A percentile compares a stretch with the other conserved stretches of the same genome.
These are phyloP conservation scores for Crucibulum laeve DNA, from an alignment of 768 basidiomycete species.

Conservation along the genomic window DNA sequence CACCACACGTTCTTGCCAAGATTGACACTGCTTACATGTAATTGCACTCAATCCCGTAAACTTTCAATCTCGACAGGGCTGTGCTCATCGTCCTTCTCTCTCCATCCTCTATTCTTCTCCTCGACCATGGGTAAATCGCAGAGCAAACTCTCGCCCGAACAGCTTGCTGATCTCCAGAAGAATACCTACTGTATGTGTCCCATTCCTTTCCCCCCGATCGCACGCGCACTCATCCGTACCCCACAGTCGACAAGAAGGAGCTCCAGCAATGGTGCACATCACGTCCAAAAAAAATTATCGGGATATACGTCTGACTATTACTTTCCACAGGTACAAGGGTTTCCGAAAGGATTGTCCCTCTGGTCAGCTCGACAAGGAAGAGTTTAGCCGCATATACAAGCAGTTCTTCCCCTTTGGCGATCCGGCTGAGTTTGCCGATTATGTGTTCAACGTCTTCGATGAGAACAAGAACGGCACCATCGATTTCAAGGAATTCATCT, in stretches of 20 bases:
- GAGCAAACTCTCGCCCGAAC: constrained; percentile 90
- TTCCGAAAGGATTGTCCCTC: constrained; percentile 99
- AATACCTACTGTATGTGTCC: constrained; percentile 85
- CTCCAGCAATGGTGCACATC: constrained; percentile 81
- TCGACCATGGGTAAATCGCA: constrained; percentile 94
- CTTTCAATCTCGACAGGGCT: neutral
- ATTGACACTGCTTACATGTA: constrained; percentile 1
- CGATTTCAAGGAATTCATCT: constrained; percentile 99
- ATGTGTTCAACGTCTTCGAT: constrained; percentile 98
- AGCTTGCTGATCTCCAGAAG: constrained; percentile 93
- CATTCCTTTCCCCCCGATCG: constrained; percentile 6
- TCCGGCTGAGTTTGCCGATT: constrained; percentile 93
- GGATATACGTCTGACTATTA: constrained; percentile 9
- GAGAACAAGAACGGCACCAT: constrained; percentile 94
- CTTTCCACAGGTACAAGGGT: constrained; percentile 84
- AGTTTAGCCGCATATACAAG: constrained; percentile 97
- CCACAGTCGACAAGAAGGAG: constrained; percentile 89
- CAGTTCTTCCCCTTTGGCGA: constrained; percentile 99
- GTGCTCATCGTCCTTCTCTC: constrained; percentile 5
- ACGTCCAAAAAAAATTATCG: constrained; percentile 5
- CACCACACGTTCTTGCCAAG: constrained; percentile 14
- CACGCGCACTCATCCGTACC: constrained; percentile 8
- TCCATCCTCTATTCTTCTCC: constrained; percentile 13
- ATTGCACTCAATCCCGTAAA: neutral
- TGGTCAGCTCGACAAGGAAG: constrained; percentile 91